Base-by-base conservation (phyloP, 2,329 filamentous ascomycete genomes). In the Pseudocercospora vitis region DNA sequence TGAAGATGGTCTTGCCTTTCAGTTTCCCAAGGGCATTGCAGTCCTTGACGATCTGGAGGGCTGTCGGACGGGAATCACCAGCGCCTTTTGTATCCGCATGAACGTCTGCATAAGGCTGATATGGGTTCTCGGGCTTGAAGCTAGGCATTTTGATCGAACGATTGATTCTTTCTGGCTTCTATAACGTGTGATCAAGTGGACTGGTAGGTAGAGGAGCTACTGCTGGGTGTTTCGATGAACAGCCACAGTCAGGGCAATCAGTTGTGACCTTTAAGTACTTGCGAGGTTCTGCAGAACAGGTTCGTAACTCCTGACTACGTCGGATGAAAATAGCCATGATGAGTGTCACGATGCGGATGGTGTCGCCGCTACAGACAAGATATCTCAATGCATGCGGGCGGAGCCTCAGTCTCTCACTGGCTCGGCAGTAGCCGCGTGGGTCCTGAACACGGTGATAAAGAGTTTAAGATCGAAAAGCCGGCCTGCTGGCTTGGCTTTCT, bases 1-100 rank as follows among this genome's bases (percentile, higher is more conserved):
- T 64, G 4, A 77, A 57, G 7, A 71, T 61, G n/a, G 73, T 68
- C 37, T 72, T 74, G 32, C 64, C 70, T 1, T 49, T 44, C 24
- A 73, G 65, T 8, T 65, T 55, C 12, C 48, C 42, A 4, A 42
- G 9, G 28, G 72, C 32, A 19, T 39, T 37, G 31, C 51, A 49
- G 35, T 63, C 59, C 19, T 60, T 24, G 23, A 65, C 49, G 31
- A 64, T 55, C 42, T 64, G 56, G 7, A 62, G 33, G 9, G 60
- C 60, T 0, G 62, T 64, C 2, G 63, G 62, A 5, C 58, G 52
- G 28, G 50, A 52, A 26, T 60, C 53, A 19, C 52, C 52, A 1
- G 52, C 24, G 2, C 55, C 55, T 44, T 52, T 35, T 3, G 55
- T 29, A n/a, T 45, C 33, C 50, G 46, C 39, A 31, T 56, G 56